phyloP scores from a whole-genome alignment of 192 early-diverging fungal species.

The Coemansia sp. region DNA sequence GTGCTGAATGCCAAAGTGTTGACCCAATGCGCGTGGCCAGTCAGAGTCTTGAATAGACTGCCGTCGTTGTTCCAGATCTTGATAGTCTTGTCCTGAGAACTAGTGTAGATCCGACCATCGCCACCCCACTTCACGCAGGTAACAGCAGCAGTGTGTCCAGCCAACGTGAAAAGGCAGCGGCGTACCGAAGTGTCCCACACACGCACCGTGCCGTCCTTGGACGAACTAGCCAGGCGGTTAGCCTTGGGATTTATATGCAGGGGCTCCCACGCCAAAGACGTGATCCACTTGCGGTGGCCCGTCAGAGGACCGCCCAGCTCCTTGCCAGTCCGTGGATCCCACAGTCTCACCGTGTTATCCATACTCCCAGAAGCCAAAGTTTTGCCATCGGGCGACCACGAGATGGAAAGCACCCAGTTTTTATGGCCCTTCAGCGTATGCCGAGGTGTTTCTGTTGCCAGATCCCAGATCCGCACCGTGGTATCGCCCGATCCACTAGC shows the following conservation, averaged over 20 bases:
- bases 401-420: conserved; percentile 91
- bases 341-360: conserved; percentile 89
- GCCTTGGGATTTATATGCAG: conserved; percentile 79
- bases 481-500: conserved; percentile 97
- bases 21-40: conserved; percentile 97
- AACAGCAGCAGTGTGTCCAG: conserved; percentile 90
- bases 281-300: conserved; percentile 91
- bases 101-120: conserved; percentile 90
- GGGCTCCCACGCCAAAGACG: conserved; percentile 92
- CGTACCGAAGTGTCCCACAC: conserved; percentile 91
- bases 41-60: conserved; percentile 78
- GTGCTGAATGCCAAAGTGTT: conserved; percentile 92
- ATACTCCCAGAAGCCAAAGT: conserved; percentile 90
- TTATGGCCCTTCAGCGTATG: conserved; percentile 83
- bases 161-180: conserved; percentile 73
- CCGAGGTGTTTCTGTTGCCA: conserved; percentile 94
- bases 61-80: conserved; percentile 93
- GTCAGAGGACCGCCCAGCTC: conserved; percentile 73
- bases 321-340: conserved; percentile 89
- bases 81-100: conserved; percentile 93
- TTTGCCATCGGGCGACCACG: conserved; percentile 91
- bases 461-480: conserved; percentile 96
- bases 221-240: conserved; percentile 83
- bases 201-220: conserved; percentile 92
- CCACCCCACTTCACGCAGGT: conserved; percentile 98